phyloP scores from a whole-genome alignment of 78 protist species.

The Emiliania huxleyi region DNA sequence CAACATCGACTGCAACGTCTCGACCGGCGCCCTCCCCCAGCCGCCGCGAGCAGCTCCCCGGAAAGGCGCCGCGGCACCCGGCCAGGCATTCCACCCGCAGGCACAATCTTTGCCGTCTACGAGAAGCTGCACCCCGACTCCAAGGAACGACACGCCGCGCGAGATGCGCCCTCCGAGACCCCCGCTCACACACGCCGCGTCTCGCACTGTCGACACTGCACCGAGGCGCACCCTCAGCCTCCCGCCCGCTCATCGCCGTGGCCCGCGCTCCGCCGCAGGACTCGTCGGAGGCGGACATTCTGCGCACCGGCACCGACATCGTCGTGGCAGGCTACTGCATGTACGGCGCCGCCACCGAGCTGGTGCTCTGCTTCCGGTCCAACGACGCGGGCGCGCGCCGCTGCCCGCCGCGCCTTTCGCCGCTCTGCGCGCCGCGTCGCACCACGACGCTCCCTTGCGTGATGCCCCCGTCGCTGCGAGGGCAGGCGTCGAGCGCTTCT shows the following conservation, averaged over 20 bases:
- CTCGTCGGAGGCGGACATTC: slow-evolving; percentile 36
- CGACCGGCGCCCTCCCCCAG: too few species aligned
- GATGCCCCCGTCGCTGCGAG: too few species aligned
- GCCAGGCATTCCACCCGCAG: too few species aligned
- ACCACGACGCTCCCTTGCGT: too few species aligned
- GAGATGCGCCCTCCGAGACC: too few species aligned
- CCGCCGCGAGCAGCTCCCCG: too few species aligned
- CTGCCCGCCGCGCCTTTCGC: not conserved
- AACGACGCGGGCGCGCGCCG: not conserved
- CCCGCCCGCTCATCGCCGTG: too few species aligned
- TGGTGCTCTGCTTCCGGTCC: slow-evolving; percentile 45
- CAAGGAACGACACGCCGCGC: too few species aligned
- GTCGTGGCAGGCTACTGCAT: slow-evolving; percentile 69
- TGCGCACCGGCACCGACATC: slow-evolving; percentile 70
- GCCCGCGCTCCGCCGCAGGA: too few species aligned
- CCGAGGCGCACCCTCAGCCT: not conserved
- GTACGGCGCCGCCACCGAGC: slow-evolving; percentile 70
- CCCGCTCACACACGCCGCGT: too few species aligned
- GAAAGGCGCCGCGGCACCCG: too few species aligned
- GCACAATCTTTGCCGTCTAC: slow-evolving; percentile 75
- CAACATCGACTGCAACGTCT: slow-evolving; percentile 76
- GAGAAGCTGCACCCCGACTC: not conserved
- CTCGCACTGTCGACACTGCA: too few species aligned
- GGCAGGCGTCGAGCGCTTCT: slow-evolving; percentile 21
- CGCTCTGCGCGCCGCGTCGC: not conserved